Evolutionary conservation across 2,329 filamentous ascomycete species (phyloP).

Genomic region (Scleromitrula shiraiana): DNA sequence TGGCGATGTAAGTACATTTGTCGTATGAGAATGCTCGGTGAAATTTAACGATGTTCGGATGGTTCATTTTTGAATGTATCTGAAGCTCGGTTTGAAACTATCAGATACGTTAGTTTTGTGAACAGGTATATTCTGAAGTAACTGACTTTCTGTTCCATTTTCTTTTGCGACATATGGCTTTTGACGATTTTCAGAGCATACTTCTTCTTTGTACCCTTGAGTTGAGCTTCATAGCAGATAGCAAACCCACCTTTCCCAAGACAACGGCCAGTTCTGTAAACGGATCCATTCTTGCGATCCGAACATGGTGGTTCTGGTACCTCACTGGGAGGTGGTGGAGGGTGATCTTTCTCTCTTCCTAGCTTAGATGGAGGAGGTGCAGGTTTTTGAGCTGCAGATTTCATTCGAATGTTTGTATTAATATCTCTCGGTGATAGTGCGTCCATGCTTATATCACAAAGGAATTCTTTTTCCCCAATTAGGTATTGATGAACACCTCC

Average conservation of each 20-base stretch:
- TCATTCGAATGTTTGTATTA: constrained; percentile 48
- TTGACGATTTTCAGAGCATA: constrained; percentile 78
- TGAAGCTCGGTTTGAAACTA: constrained; percentile 79
- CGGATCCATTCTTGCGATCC: constrained; percentile 61
- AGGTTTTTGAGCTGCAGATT: constrained; percentile 35
- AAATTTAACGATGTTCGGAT: constrained; percentile 94
- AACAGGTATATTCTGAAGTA: not conserved
- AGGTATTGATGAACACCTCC: constrained; percentile 12
- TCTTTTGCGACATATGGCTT: constrained; percentile 66
- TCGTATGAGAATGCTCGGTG: constrained; percentile 87
- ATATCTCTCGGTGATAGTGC: constrained; percentile 57
- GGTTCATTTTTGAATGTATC: constrained; percentile 96
- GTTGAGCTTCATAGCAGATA: constrained; percentile 67
- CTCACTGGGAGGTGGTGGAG: constrained; percentile 52
- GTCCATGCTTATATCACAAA: constrained; percentile 48
- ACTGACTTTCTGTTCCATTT: constrained; percentile 74
- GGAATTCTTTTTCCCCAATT: constrained; percentile 20
- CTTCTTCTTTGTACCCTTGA: constrained; percentile 56
- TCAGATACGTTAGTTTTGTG: constrained; percentile 5
- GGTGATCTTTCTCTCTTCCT: constrained; percentile 52
- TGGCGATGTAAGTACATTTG: constrained; percentile 82
- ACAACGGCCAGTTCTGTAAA: constrained; percentile 66
- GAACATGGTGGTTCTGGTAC: constrained; percentile 56
- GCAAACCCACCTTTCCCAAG: constrained; percentile 78
- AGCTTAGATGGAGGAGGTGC: constrained; percentile 43